A percentile compares a stretch with the other conserved stretches of the same genome.
Conservation (phyloP, 2,329 filamentous ascomycete genomes). For the Didymella pomorum region DNA sequence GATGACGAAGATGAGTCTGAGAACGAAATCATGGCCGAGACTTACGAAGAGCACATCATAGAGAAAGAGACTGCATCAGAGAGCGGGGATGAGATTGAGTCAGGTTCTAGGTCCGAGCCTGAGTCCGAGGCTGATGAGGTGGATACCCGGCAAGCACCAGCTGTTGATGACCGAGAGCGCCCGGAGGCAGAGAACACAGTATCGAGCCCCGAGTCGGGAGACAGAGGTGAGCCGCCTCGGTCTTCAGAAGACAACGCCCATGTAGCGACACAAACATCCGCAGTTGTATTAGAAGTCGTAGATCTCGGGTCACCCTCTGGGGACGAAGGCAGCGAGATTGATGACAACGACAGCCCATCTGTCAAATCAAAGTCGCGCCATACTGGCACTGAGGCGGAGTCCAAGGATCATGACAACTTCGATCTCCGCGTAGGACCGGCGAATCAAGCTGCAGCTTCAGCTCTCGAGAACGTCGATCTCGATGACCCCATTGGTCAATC, state of each 20-base stretch:
- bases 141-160: background rate
- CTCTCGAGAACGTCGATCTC: background rate
- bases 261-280: constrained; percentile 13
- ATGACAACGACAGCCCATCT: background rate
- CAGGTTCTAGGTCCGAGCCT: background rate
- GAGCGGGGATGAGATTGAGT: background rate
- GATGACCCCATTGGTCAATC: background rate
- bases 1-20: too few species aligned
- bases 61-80: background rate
- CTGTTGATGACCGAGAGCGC: background rate
- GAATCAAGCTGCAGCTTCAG: background rate
- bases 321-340: constrained; percentile 5
- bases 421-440: background rate
- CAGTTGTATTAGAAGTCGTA: constrained; percentile 27
- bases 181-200: background rate
- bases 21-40: background rate
- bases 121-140: background rate
- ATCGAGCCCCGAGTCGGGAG: background rate
- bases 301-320: constrained; percentile 35
- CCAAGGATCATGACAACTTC: background rate
- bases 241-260: background rate
- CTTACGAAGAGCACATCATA: background rate
- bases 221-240: background rate
- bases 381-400: too few species aligned
- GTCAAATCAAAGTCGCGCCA: too few species aligned